Base-by-base conservation (phyloP, 2,329 filamentous ascomycete species). In the Fusarium tuaranense region DNA sequence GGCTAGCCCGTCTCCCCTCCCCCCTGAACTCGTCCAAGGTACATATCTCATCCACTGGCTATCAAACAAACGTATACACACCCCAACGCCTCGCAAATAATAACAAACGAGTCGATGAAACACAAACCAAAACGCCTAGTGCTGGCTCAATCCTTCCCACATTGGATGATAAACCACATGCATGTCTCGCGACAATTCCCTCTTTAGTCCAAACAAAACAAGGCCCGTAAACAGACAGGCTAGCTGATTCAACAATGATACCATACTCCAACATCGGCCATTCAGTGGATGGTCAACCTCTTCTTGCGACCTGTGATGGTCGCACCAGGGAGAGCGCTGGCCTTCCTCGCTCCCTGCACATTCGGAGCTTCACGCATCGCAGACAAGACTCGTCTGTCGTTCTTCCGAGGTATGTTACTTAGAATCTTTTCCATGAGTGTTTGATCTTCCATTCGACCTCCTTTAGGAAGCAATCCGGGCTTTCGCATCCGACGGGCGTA, bases 401-500 rank as follows among this genome's bases (percentile, higher is more conserved):
- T 68, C 51, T 73, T 78, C 13, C 65, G 73, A n/a, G 39, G 51
- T 1, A 73, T 63, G 1, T 67, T 67, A 10, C 78, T 74, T 64
- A 83, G 80, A 5, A 83, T 71, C 34, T 78, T 80, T 4, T 74
- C 75, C 65, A 82, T 78, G 7, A 80, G 63, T 7, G 76, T 75
- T 41, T 73, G 77, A 16, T 79, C 76, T 39, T 80, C 74, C 80
- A 83, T 81, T 18, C 72, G 79, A 18, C 78, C 80, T 8, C 84
- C 84, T 2, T 75, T 68, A 0, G 87, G 86, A 0, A 88, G 81
- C 7, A 89, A 79, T 16, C 71, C 73, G 3, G 82, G 79, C n/a
- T 83, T 82, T 12, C 81, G 78, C 53, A 78, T 72, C 5, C 78
- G 81, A 9, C 85, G 83, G 32, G 88, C 88, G 75, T 87, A 90